These are phyloP conservation scores for Cladosporium halotolerans DNA, from an alignment of 2,329 filamentous ascomycete genomes.

Conservation along the genomic window DNA sequence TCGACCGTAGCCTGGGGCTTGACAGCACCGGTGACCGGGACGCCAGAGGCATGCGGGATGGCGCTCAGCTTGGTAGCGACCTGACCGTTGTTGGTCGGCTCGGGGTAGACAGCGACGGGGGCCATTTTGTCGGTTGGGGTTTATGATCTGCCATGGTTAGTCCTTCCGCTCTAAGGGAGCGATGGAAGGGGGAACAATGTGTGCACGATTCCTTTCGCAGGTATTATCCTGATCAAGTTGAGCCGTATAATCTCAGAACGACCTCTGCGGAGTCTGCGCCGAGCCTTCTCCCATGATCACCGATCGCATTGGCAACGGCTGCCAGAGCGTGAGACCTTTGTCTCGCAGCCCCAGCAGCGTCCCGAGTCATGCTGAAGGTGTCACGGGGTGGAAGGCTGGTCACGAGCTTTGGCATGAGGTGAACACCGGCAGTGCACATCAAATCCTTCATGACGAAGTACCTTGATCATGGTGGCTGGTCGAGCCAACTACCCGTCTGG, in stretches of 20 bases:
- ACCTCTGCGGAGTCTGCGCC: slow-evolving; percentile 11
- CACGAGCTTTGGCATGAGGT: slow-evolving; percentile 6
- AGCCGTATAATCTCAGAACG: slow-evolving; percentile 83
- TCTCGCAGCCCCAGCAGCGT: slow-evolving; percentile 2
- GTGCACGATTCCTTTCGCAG: slow-evolving; percentile 95
- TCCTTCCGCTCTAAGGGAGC: slow-evolving; percentile 27
- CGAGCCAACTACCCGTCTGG: slow-evolving; percentile 7
- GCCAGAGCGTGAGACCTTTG: slow-evolving; percentile 2
- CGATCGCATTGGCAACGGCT: slow-evolving; percentile 1
- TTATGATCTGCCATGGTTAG: slow-evolving; percentile 32
- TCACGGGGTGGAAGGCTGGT: slow-evolving; percentile 6
- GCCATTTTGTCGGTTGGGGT: slow-evolving; percentile 58
- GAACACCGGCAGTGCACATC: slow-evolving; percentile 13
- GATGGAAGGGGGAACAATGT: slow-evolving; percentile 41
- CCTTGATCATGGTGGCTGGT: slow-evolving; percentile 10
- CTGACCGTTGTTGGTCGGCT: slow-evolving; percentile 32
- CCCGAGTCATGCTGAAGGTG: neutral
- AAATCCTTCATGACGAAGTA: slow-evolving; percentile 9
- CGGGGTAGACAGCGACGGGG: slow-evolving; percentile 62
- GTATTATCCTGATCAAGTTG: slow-evolving; percentile 98
- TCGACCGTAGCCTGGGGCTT: slow-evolving; percentile 51
- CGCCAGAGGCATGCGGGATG: slow-evolving; percentile 30
- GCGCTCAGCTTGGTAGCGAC: slow-evolving; percentile 44
- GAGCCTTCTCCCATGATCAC: slow-evolving; percentile 17
- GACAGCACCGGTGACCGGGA: slow-evolving; percentile 32